These are phyloP conservation scores for Fagopyrum esculentum DNA, from an alignment of 148 eudicot genomes.

Conservation along the genomic window DNA sequence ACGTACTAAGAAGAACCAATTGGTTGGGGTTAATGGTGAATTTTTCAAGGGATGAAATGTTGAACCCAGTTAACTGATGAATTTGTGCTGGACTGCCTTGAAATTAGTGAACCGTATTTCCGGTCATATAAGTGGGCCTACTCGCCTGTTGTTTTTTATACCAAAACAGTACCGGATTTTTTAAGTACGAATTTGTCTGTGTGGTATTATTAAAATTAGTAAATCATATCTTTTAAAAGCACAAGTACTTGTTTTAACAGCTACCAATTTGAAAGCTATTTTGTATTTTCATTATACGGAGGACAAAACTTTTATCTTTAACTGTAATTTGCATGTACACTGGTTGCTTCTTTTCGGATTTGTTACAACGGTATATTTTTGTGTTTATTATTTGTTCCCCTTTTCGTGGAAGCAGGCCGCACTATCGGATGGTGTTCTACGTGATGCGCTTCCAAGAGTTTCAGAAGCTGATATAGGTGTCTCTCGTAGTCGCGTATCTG, in stretches of 20 bases:
- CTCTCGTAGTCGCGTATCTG: conserved; percentile 76
- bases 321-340: neutral
- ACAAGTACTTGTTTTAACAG: neutral
- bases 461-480: conserved; percentile 61
- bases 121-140: no score
- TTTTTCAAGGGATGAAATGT: no score
- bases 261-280: neutral
- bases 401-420: conserved; percentile 20
- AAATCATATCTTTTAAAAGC: no score
- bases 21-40: no score
- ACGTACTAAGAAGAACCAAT: no score
- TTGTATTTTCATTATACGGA: neutral
- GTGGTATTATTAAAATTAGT: no score
- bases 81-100: no score
- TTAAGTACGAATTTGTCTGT: no score
- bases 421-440: conserved; percentile 31
- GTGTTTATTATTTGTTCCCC: neutral
- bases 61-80: no score
- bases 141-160: no score
- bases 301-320: neutral
- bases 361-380: neutral
- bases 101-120: no score
- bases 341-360: neutral
- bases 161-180: no score
- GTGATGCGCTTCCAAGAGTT: conserved; percentile 45